Conservation (phyloP, 768 basidiomycete genomes). For the Cytidiella melzeri region DNA sequence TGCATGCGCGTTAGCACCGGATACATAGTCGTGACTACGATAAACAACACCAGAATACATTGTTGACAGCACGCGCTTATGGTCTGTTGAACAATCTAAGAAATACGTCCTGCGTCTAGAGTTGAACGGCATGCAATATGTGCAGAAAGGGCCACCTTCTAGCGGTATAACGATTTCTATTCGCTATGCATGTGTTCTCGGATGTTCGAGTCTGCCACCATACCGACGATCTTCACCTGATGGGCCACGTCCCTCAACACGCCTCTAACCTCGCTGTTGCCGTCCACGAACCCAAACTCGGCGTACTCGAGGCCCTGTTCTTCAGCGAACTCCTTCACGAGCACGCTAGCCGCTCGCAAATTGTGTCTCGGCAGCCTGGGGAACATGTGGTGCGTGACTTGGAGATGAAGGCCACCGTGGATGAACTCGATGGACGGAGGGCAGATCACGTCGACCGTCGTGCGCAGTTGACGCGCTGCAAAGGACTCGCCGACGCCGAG, state of each 20-base stretch:
- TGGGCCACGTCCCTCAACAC: constrained; percentile 82
- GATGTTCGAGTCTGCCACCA: constrained; percentile 75
- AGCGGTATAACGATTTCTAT: too few species aligned
- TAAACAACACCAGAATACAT: too few species aligned
- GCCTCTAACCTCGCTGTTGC: constrained; percentile 79
- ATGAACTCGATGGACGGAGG: constrained; percentile 76
- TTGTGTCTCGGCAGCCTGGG: constrained; percentile 94
- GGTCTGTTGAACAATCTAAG: too few species aligned
- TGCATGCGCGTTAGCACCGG: neutral
- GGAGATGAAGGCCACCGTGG: constrained; percentile 96
- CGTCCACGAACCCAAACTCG: constrained; percentile 85
- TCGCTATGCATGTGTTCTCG: constrained; percentile 47
- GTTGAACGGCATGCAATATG: too few species aligned
- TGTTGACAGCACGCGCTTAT: too few species aligned
- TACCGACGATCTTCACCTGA: constrained; percentile 76
- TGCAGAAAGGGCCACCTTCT: too few species aligned
- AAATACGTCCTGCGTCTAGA: too few species aligned
- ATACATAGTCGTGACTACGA: too few species aligned
- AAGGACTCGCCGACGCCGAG: constrained; percentile 90
- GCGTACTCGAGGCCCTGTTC: constrained; percentile 84
- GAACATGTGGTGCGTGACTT: constrained; percentile 96
- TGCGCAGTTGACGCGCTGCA: constrained; percentile 88
- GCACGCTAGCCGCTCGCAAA: constrained; percentile 68
- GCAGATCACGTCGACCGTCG: constrained; percentile 96
- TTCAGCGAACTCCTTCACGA: constrained; percentile 84